Conservation (phyloP, 1,139 yeast genomes). For the Groenewaldozyma auringiensis region DNA sequence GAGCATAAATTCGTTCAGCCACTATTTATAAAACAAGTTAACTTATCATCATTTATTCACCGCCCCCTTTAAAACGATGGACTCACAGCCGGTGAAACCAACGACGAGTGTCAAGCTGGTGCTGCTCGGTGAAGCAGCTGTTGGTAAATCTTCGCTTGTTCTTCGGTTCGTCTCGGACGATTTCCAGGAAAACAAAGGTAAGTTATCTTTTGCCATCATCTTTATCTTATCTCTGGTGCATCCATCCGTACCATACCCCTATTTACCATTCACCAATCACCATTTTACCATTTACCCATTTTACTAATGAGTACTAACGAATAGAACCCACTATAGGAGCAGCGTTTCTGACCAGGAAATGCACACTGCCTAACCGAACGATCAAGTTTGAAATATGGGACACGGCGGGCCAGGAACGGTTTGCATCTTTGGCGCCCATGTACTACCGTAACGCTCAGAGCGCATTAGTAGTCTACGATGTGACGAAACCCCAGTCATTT, state of each 20-base stretch:
- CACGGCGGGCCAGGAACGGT: slow-evolving; percentile 97
- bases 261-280: too few species aligned
- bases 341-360: slow-evolving; percentile 90
- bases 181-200: slow-evolving; percentile 84
- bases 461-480: slow-evolving; percentile 90
- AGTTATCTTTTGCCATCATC: slow-evolving; percentile 14
- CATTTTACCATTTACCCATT: not conserved
- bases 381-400: slow-evolving; percentile 98
- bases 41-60: not conserved
- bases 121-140: slow-evolving; percentile 94
- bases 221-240: too few species aligned
- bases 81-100: slow-evolving; percentile 17
- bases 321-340: slow-evolving; percentile 94
- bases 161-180: slow-evolving; percentile 91
- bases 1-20: too few species aligned
- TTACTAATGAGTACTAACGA: not conserved
- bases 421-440: slow-evolving; percentile 96
- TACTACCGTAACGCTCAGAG: slow-evolving; percentile 98
- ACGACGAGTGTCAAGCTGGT: slow-evolving; percentile 82
- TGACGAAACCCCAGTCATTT: slow-evolving; percentile 94
- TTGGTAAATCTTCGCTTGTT: slow-evolving; percentile 90
- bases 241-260: too few species aligned
- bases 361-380: slow-evolving; percentile 81
- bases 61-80: slow-evolving; percentile 2
- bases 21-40: too few species aligned